These are phyloP conservation scores for Cordyceps cateniannulata DNA, from an alignment of 2,329 filamentous ascomycete genomes.

Conservation along the genomic window DNA sequence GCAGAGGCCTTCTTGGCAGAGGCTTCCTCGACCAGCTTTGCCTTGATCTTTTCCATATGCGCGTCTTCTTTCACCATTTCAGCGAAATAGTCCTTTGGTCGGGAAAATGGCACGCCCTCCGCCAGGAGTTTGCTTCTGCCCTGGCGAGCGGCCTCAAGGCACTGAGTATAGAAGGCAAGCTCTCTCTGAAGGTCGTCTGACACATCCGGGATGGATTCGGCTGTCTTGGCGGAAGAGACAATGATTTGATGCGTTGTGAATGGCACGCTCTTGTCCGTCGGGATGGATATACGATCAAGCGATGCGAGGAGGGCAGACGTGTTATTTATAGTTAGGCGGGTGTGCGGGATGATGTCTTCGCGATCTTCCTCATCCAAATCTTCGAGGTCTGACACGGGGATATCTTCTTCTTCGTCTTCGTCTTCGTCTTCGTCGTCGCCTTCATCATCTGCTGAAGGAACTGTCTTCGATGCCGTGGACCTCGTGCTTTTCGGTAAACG, in stretches of 20 bases:
- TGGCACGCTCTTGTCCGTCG: constrained; percentile 58
- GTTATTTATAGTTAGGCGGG: constrained; percentile 96
- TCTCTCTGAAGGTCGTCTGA: constrained; percentile 91
- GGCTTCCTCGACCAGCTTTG: constrained; percentile 86
- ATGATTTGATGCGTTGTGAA: constrained; percentile 83
- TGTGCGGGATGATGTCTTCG: constrained; percentile 82
- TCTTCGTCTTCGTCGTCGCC: constrained; percentile 54
- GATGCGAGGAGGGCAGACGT: constrained; percentile 75
- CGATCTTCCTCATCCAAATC: constrained; percentile 72
- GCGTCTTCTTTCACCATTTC: constrained; percentile 99
- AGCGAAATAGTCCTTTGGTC: constrained; percentile 92
- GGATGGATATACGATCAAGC: constrained; percentile 68
- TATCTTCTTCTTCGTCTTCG: constrained; percentile 70
- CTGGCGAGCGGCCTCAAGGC: constrained; percentile 67
- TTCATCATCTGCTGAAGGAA: constrained; percentile 36
- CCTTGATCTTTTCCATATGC: constrained; percentile 95
- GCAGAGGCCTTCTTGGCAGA: constrained; percentile 85
- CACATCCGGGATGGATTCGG: constrained; percentile 66
- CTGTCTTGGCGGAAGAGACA: constrained; percentile 58
- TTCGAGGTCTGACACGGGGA: constrained; percentile 81
- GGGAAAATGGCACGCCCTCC: constrained; percentile 78
- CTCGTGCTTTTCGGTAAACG: constrained; percentile 33
- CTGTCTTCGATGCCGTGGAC: constrained; percentile 16
- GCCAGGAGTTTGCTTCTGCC: constrained; percentile 70
- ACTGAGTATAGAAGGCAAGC: constrained; percentile 87